These are phyloP conservation scores for Coemansia sp. DNA, from an alignment of 192 early-diverging fungal genomes.

Conservation along the genomic window DNA sequence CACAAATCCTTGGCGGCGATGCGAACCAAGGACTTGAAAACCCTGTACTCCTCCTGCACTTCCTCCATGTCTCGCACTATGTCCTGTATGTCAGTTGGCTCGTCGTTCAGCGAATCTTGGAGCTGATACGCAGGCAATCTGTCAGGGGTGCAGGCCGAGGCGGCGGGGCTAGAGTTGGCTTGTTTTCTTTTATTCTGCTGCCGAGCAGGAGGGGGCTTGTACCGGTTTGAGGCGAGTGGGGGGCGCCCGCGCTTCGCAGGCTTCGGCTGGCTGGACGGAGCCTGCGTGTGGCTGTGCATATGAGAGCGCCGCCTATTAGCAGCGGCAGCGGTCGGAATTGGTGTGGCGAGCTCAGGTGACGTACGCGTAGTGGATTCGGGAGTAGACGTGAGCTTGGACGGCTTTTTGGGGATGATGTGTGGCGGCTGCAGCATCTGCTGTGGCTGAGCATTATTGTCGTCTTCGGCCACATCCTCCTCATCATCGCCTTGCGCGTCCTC, in stretches of 20 bases:
- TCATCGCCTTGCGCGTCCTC: conserved; percentile 2
- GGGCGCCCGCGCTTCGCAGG: conserved; percentile 5
- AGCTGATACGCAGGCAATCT: neutral
- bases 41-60: conserved; percentile 40
- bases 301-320: neutral
- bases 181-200: conserved; percentile 7
- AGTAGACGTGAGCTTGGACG: neutral
- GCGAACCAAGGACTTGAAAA: conserved; percentile 28
- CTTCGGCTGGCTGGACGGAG: neutral
- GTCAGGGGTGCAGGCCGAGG: conserved; percentile 1
- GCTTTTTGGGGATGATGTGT: neutral
- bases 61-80: conserved; percentile 35
- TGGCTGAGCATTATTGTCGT: neutral
- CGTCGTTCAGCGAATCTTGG: neutral
- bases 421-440: neutral
- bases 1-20: conserved; percentile 49
- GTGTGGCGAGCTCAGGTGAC: conserved; percentile 6
- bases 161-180: neutral
- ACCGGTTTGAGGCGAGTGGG: conserved; percentile 4
- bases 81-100: conserved; percentile 5
- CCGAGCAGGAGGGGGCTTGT: conserved; percentile 1
- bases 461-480: neutral
- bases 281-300: neutral
- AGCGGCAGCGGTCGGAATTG: neutral
- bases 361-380: conserved; percentile 15